Conservation (phyloP, 192 early-diverging fungal species). For the Coemansia sp. region DNA sequence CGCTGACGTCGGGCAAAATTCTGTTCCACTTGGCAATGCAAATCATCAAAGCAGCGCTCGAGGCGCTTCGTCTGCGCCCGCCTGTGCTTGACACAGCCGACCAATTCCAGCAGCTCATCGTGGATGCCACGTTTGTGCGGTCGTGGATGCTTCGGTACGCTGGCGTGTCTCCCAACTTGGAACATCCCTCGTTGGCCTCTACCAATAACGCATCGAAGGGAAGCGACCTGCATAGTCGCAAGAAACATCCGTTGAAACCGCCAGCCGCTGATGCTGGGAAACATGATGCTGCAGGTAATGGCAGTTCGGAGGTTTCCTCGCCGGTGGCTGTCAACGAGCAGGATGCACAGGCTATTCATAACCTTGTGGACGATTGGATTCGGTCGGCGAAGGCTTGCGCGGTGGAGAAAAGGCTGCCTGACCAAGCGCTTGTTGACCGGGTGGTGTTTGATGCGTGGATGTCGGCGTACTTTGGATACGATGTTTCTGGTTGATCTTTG, state of each 20-base stretch:
- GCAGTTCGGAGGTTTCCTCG: not conserved
- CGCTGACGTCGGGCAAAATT: slow-evolving; percentile 38
- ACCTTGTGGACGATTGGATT: slow-evolving; percentile 48
- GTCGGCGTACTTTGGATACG: slow-evolving; percentile 25
- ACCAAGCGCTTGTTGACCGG: slow-evolving; percentile 17
- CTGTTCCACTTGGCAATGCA: slow-evolving; percentile 43
- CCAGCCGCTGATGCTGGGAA: slow-evolving; percentile 1
- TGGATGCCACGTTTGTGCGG: slow-evolving; percentile 40
- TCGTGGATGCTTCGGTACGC: slow-evolving; percentile 49
- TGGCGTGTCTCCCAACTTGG: slow-evolving; percentile 30
- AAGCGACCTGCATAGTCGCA: slow-evolving; percentile 5
- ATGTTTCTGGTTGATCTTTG: not conserved
- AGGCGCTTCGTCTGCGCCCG: slow-evolving; percentile 29
- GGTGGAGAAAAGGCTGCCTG: slow-evolving; percentile 12
- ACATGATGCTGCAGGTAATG: not conserved
- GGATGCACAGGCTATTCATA: slow-evolving; percentile 32
- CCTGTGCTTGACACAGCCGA: not conserved
- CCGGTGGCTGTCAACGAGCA: slow-evolving; percentile 26
- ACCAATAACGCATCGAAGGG: not conserved
- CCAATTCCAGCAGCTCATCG: slow-evolving; percentile 33
- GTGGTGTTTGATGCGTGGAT: slow-evolving; percentile 36
- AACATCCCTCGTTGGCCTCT: too few relatives aligned
- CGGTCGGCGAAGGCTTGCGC: slow-evolving; percentile 31
- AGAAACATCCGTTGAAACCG: not conserved
- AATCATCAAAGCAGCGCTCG: slow-evolving; percentile 44